Conservation (phyloP, 495 filamentous ascomycete species). For the Hypoxylon cercidicola region DNA sequence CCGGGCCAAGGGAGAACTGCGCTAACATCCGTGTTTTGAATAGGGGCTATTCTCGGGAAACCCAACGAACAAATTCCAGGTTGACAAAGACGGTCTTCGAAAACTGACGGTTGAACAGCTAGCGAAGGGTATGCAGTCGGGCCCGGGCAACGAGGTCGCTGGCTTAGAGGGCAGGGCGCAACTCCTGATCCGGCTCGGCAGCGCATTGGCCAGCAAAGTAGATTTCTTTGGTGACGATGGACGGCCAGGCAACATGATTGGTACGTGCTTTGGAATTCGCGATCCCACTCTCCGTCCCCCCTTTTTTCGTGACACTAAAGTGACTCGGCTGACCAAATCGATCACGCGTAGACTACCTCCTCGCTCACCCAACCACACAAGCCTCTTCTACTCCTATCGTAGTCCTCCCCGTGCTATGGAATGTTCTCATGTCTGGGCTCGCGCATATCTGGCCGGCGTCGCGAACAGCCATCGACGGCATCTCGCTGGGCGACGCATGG, state of each 20-base stretch:
- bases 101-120: constrained; percentile 75
- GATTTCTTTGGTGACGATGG: constrained; percentile 87
- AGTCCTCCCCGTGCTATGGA: constrained; percentile 91
- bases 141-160: constrained; percentile 80
- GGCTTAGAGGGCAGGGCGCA: constrained; percentile 88
- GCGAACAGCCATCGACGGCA: constrained; percentile 86
- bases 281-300: background rate
- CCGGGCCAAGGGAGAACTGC: background rate
- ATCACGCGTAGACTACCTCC: constrained; percentile 76
- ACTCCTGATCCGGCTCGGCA: constrained; percentile 78
- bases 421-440: constrained; percentile 87
- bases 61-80: constrained; percentile 81
- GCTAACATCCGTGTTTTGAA: constrained; percentile 18
- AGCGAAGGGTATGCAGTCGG: constrained; percentile 84
- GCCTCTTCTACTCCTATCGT: constrained; percentile 88
- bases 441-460: constrained; percentile 89
- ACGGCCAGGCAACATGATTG: constrained; percentile 93
- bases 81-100: constrained; percentile 84
- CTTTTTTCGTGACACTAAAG: constrained; percentile 1
- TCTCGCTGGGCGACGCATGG: constrained; percentile 95
- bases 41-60: constrained; percentile 90
- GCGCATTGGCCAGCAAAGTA: constrained; percentile 77
- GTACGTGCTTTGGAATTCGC: constrained; percentile 59
- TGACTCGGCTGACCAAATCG: constrained; percentile 25
- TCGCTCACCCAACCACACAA: constrained; percentile 88